Base-by-base conservation (phyloP, 2,329 filamentous ascomycete species). In the Xylariaceae sp. region DNA sequence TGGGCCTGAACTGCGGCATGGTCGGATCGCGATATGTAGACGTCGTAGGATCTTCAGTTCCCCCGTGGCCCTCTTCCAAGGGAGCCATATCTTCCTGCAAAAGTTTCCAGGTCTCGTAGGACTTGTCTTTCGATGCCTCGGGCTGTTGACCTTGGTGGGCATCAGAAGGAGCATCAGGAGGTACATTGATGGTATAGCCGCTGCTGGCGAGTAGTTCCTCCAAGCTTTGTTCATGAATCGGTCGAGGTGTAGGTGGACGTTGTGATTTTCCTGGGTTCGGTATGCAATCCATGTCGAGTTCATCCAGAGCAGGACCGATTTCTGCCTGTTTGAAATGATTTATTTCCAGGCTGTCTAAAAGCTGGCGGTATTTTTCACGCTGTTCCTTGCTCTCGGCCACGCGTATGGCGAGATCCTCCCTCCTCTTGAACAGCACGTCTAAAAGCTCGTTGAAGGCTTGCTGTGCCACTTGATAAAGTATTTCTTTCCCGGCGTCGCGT, bases 401-500 rank as follows among this genome's bases (percentile, higher is more conserved):
- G 38, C 78, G 73, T 43, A 92, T 65, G 2, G 88, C 81, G 13
- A 86, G 60, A 47, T 89, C 81, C 60, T 97, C 90, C 48, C 83
- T 83, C 4, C 74, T 70, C 50, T 83, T 83, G 67, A 98, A 98
- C 0, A 98, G 71, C 1, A 81, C 74, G 55, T 97, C 87, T 0
- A 98, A 75, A 2, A 97, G 69, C 62, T 97, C 88, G 55, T 97
- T 96, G 65, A 95, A 87, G 0, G 88, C 85, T 61, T 95, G 85
- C 60, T 96, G 88, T 0, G 87, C 88, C 21, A 94, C 81, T 59
- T 95, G 86, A 55, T 94, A 96, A 1, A 97, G 68, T 3, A 96
- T 84, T 57, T 97, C 88, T 51, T 84, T 87, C 26, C 87, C 88
- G 5, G 87, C 81, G 59, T 95, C 88, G 43, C 75, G 76, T 59